Evolutionary conservation across 805 yeast species (phyloP), one percentile per base, ranked within the genome.

Genomic region (Saccharomycopsis sp.): DNA sequence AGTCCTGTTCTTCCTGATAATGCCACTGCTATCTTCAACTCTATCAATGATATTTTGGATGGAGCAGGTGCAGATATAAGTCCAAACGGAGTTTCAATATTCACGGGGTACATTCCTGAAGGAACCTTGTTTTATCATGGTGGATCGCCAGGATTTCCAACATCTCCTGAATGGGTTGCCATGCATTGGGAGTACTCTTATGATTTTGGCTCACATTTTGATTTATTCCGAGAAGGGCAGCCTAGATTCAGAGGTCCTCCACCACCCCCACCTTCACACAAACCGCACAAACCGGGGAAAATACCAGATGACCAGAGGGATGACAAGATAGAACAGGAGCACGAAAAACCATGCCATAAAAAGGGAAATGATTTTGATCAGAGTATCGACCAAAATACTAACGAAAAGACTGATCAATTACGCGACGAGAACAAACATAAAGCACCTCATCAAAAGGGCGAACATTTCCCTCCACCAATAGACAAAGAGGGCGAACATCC

Each of bases 181-280:
- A 71, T 83, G 77, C 85, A 83, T 65, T 78, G 73, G 61, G 87
- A 83, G 63, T 83, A 83, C 67, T 79, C 85, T 61, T 80, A 77
- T 61, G 68, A 66, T 58, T 83, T 82, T 70, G 62, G 58, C 3
- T n/a, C 59, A 29, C 52, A 53, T 14, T 18, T 51, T 34, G 51
- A 16, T 12, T 21, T 2, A 7, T 15, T 53, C 18, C 41, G 52
- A 16, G 50, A 58, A 18, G 20, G 20, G 18, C 21, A 44, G 21
- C 48, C 48, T 16, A n/a, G 24, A 54, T 60, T n/a, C 20, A n/a
- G 4, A 51, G 65, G 41, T 44, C 50, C 50, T 40, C 51, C 51
- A 40, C 34, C 55, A 44, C 55, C 51, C 12, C 55, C 55, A 34
- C n/a, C n/a, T n/a, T n/a, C n/a, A n/a, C n/a, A n/a, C n/a, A n/a